Percentiles rank a stretch among this genome's conserved stretches.
Evolutionary conservation across 83 land plant genomes (phyloP).

Genomic region (Diphasiastrum complanatum): DNA sequence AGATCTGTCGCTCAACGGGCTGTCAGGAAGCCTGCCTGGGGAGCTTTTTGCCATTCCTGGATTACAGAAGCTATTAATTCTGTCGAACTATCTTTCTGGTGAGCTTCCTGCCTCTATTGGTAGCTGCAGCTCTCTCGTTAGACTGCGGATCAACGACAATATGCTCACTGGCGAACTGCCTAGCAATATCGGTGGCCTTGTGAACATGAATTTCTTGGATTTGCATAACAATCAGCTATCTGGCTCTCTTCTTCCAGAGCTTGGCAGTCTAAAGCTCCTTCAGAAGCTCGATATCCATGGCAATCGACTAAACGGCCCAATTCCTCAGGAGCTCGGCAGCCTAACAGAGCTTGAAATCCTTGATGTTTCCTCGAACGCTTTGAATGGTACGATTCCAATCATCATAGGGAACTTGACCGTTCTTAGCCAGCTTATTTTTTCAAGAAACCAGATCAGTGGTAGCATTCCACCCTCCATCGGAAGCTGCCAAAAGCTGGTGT

Average conservation of each 20-base stretch:
- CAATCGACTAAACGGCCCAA: slow-evolving; percentile 8
- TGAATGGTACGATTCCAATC: background rate
- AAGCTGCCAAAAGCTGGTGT: background rate
- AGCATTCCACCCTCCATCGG: slow-evolving; percentile 8
- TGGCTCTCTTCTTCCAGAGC: slow-evolving; percentile 2
- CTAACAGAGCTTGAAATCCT: background rate
- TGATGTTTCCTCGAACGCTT: background rate
- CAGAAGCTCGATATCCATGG: slow-evolving; percentile 4
- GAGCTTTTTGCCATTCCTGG: background rate
- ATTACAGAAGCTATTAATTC: background rate
- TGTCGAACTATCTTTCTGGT: slow-evolving; percentile 1
- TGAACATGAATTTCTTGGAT: slow-evolving; percentile 2
- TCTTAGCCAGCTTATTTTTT: slow-evolving; percentile 1
- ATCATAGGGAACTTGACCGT: background rate
- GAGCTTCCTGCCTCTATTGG: slow-evolving; percentile 4
- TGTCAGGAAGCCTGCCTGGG: slow-evolving; percentile 12
- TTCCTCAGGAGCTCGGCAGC: slow-evolving; percentile 10
- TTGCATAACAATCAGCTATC: slow-evolving; percentile 6
- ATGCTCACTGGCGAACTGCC: slow-evolving; percentile 4
- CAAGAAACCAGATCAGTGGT: slow-evolving; percentile 5
- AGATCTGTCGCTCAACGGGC: slow-evolving; percentile 6
- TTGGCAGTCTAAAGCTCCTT: background rate
- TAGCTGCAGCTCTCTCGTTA: background rate
- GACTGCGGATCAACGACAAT: slow-evolving; percentile 9
- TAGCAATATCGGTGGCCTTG: background rate